phyloP scores from a whole-genome alignment of 306 rosid genomes.

The Pyrus communis region DNA sequence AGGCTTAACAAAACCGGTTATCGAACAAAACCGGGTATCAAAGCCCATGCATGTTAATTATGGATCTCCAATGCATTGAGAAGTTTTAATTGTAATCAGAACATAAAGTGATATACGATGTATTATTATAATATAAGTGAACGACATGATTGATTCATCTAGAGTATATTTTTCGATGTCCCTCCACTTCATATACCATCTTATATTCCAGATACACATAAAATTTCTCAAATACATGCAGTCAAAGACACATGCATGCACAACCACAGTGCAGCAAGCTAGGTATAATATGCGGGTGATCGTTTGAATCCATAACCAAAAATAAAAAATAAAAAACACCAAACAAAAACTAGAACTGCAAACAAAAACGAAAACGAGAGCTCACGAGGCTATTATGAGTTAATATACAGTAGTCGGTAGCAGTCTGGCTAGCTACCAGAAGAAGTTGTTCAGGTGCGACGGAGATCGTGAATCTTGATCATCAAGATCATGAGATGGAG shows the following conservation, averaged over 20 bases:
- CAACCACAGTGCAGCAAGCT: not conserved
- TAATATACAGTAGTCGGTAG: not conserved
- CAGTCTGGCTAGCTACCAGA: constrained; percentile 43
- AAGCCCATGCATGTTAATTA: not conserved
- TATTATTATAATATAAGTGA: no score
- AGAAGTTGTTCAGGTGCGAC: constrained; percentile 58
- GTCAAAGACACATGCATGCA: not conserved
- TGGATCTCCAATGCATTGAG: no score
- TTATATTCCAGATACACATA: no score
- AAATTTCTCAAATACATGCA: not conserved
- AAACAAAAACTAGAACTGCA: no score
- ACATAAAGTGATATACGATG: no score
- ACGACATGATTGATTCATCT: no score
- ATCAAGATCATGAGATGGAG: constrained; percentile 74
- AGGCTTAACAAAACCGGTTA: not conserved
- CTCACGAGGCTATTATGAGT: not conserved
- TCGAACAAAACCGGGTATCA: not conserved
- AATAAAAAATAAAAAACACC: not conserved
- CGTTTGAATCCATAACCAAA: not conserved
- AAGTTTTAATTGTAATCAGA: no score
- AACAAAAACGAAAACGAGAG: not conserved
- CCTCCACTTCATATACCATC: no score
- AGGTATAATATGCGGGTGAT: not conserved
- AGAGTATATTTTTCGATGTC: no score
- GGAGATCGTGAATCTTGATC: constrained; percentile 55